Evolutionary conservation across 2,329 filamentous ascomycete genomes (phyloP), one percentile per base, ranked within the genome.

Genomic region (Trichoderma koningiopsis): DNA sequence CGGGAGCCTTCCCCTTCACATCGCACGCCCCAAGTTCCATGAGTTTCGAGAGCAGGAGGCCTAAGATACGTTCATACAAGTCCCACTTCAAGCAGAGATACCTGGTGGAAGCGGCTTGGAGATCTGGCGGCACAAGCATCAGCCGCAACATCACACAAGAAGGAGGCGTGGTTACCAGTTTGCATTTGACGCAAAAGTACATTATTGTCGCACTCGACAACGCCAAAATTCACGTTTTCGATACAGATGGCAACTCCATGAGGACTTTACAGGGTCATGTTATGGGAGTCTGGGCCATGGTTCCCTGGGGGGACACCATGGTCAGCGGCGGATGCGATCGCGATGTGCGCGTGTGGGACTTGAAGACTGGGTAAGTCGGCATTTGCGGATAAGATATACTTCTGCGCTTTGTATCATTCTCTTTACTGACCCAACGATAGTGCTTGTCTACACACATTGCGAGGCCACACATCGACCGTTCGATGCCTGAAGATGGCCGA

Each of bases 211-310:
- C 96, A 61, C 87, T 99, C 72, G 96, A 99, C 83, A 99, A 98
- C 80, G 95, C 96, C 47, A 97, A 96, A 83, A 99, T 99, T 57
- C 96, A 99, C 80, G 94, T 99, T 31, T 99, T 98, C 77, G 93
- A 98, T 78, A 94, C 93, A 0, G 89, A 96, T 73, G 96, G 96
- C 40, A 90, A 94, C 74, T 89, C 93, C 72, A 90, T 97, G 75
- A 93, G 94, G 78, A 97, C 93, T 2, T 83, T 99, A 33, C 91
- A 96, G 77, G 96, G 96, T 13, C 96, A 99, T 82, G 92, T 98
- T 56, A 99, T 99, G 96, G 96, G 96, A 52, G 96, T 99, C 24
- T 99, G 96, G 96, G 96, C 96, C 60, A 98, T 99, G 95, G 94
- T 99, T 29, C 96, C 96, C 7, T 97, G 94, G 92, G 95, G 93